Evolutionary conservation across 495 filamentous ascomycete genomes (phyloP).

Genomic region (Lasiosphaeria miniovina): DNA sequence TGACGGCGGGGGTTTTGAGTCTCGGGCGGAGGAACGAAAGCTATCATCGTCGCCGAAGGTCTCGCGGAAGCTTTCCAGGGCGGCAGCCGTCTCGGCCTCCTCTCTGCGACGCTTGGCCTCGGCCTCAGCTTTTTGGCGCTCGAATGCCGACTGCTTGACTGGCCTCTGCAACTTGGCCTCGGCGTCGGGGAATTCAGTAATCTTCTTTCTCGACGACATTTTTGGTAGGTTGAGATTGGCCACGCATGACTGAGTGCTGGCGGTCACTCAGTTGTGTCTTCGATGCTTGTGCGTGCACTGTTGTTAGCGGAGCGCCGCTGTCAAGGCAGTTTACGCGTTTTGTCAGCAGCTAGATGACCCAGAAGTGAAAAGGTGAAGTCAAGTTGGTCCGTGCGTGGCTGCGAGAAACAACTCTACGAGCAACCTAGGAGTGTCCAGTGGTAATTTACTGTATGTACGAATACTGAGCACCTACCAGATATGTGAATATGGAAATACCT

Average conservation of each 20-base stretch:
- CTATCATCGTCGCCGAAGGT: conserved; percentile 75
- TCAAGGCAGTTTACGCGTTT: no score
- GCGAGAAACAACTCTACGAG: no score
- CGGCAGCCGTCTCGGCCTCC: conserved; percentile 84
- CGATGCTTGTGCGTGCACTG: no score
- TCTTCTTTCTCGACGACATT: conserved; percentile 43
- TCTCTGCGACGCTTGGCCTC: conserved; percentile 88
- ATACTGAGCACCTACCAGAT: no score
- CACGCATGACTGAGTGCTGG: conserved; percentile 19
- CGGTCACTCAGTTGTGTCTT: background rate
- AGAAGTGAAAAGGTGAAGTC: no score
- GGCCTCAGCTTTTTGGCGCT: conserved; percentile 87
- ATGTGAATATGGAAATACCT: no score
- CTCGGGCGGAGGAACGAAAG: conserved; percentile 15
- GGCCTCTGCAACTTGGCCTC: conserved; percentile 79
- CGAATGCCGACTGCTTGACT: conserved; percentile 84
- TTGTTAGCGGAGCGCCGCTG: no score
- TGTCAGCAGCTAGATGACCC: no score
- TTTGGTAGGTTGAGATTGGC: conserved; percentile 12
- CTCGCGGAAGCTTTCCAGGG: conserved; percentile 86
- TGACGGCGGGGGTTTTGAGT: conserved; percentile 18
- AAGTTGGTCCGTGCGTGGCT: no score
- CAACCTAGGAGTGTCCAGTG: no score
- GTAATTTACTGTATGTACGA: no score
- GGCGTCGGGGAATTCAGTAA: conserved; percentile 74